Evolutionary conservation across 495 filamentous ascomycete genomes (phyloP).

Genomic region (Talaromyces proteolyticus): DNA sequence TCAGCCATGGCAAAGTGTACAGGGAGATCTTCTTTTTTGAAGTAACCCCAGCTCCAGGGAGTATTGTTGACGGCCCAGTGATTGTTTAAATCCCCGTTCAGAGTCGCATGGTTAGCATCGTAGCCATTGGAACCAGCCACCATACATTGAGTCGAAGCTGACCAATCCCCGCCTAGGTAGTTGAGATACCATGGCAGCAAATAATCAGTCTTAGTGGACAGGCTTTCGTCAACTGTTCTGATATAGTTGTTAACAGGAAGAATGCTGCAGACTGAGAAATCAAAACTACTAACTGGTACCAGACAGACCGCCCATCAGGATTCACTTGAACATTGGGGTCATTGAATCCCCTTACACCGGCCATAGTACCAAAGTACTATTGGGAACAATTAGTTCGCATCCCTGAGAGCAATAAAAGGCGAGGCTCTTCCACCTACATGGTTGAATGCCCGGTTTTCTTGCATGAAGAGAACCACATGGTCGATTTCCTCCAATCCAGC

Average conservation of each 20-base stretch:
- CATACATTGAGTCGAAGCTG: conserved; percentile 50
- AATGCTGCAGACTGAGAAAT: not conserved
- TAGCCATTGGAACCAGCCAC: conserved; percentile 45
- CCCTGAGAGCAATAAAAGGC: not conserved
- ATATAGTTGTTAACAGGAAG: conserved; percentile 9
- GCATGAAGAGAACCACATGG: conserved; percentile 56
- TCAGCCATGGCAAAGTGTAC: conserved; percentile 51
- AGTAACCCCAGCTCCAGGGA: conserved; percentile 48
- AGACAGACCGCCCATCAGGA: conserved; percentile 32
- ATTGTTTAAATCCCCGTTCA: conserved; percentile 45
- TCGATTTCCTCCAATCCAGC: conserved; percentile 46
- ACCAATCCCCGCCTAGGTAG: conserved; percentile 37
- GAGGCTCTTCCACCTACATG: conserved; percentile 14
- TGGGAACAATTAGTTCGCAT: not conserved
- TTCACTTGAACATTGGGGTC: conserved; percentile 54
- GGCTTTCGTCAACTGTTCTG: conserved; percentile 12
- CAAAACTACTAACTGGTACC: conserved; percentile 36
- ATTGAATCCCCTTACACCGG: conserved; percentile 49
- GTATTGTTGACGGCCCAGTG: conserved; percentile 49
- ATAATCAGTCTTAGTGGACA: conserved; percentile 26
- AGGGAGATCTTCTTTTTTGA: conserved; percentile 42
- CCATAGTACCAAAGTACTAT: conserved; percentile 51
- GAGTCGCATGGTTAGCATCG: conserved; percentile 41
- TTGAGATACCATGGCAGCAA: conserved; percentile 51
- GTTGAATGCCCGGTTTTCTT: conserved; percentile 42